Base-by-base conservation (phyloP, 306 rosid species). In the Vigna angularis region DNA sequence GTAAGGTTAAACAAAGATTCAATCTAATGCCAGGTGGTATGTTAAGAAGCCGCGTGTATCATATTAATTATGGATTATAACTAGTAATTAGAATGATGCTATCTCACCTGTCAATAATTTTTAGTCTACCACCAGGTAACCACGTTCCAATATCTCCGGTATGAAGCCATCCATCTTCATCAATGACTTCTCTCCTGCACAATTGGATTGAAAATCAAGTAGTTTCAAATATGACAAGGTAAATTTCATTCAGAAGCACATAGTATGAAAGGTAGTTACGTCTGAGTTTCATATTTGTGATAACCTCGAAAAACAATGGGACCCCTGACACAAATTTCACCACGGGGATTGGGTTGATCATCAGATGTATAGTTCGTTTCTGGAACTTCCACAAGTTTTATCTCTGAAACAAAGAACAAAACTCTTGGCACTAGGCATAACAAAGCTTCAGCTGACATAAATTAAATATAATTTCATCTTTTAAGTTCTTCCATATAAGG, bases 241-340 rank as follows among this genome's bases (percentile, higher is more conserved):
- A 57, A 83, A 77, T 59, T 59, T 13, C 55, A 66, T 24, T 64
- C 30, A 72, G 45, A 82, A 72, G 6, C 71, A 79, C n/a, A 58
- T 85, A 86, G 84, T 57, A 78, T 52, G 85, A 12, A 70, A 75
- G 77, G 58, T 75, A 66, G 26, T 62, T 90, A 93, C 99, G 98
- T 96, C 75, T 96, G 99, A 74, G 45, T 84, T 90, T 96, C 99
- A 77, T 96, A 97, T 84, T 91, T 96, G 91, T 81, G 74, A 87
- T 96, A 93, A 59, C 99, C 98, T 64, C 40, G 85, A 84, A 96
- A 96, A 85, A 93, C 50, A 85, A 81, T 83, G 55, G 98, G 99
- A 86, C 99, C 99, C 90, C 99, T 87, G 71, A 91, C 88, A 85
- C 99, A 96, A 84, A 96, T 96, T 91, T 96, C 99, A 74, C 99